Evolutionary conservation across 2,329 filamentous ascomycete genomes (phyloP).

Genomic region (Xylaria sp.): DNA sequence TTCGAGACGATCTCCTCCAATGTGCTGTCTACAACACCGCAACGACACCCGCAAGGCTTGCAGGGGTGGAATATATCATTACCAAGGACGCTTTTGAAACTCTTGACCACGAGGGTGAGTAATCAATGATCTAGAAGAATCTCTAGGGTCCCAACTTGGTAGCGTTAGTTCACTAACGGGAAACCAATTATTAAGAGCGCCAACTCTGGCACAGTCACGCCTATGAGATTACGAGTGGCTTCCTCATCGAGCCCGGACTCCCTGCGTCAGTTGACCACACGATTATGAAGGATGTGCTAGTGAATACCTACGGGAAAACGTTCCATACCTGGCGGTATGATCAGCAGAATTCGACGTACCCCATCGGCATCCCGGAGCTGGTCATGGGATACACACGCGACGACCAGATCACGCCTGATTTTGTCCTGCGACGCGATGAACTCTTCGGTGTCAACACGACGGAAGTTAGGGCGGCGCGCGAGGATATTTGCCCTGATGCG

Average conservation of each 20-base stretch:
- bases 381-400: slow-evolving; percentile 66
- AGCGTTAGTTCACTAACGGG: slow-evolving; percentile 7
- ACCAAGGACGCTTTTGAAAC: slow-evolving; percentile 31
- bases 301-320: slow-evolving; percentile 37
- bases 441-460: slow-evolving; percentile 35
- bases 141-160: not conserved
- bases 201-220: slow-evolving; percentile 35
- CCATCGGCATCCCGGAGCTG: slow-evolving; percentile 64
- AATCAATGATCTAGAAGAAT: not conserved
- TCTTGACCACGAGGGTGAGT: slow-evolving; percentile 31
- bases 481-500: slow-evolving; percentile 24
- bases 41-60: slow-evolving; percentile 23
- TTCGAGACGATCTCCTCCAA: slow-evolving; percentile 31
- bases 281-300: slow-evolving; percentile 36
- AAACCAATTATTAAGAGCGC: slow-evolving; percentile 25
- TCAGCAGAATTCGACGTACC: slow-evolving; percentile 46
- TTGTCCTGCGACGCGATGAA: slow-evolving; percentile 29
- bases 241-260: slow-evolving; percentile 29
- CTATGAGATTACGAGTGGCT: slow-evolving; percentile 34
- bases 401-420: slow-evolving; percentile 49
- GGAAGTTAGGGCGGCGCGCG: slow-evolving; percentile 28
- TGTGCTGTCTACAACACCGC: slow-evolving; percentile 31
- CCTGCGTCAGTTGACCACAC: slow-evolving; percentile 32
- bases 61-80: slow-evolving; percentile 34
- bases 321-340: slow-evolving; percentile 37